A percentile compares a stretch with the other conserved stretches of the same genome.
Evolutionary conservation across 75 land plant genomes (phyloP).

Genomic region (Adiantum capillusveneris): DNA sequence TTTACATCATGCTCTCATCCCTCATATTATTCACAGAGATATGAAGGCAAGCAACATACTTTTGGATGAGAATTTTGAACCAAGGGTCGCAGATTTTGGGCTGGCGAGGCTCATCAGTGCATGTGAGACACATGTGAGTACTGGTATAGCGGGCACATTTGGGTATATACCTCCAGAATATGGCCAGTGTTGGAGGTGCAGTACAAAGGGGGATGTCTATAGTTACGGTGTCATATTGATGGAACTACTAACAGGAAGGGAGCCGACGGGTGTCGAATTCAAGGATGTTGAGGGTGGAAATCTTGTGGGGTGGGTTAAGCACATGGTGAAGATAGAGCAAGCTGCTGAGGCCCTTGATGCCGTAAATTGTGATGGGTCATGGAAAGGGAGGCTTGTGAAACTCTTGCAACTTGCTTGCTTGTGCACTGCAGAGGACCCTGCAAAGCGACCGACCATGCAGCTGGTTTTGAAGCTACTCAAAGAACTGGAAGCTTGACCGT

Average conservation of each 20-base stretch:
- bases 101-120: constrained; percentile 64
- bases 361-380: constrained; percentile 14
- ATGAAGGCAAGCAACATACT: constrained; percentile 75
- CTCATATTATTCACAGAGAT: constrained; percentile 66
- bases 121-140: constrained; percentile 66
- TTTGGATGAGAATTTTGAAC: constrained; percentile 44
- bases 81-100: constrained; percentile 66
- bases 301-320: constrained; percentile 65
- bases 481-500: constrained; percentile 23
- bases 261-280: constrained; percentile 59
- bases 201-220: constrained; percentile 64
- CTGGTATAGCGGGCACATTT: constrained; percentile 60
- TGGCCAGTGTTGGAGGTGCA: constrained; percentile 44
- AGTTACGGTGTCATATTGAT: constrained; percentile 59
- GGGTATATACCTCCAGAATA: constrained; percentile 74
- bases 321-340: constrained; percentile 30
- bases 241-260: constrained; percentile 56
- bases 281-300: constrained; percentile 58
- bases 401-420: constrained; percentile 17
- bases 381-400: constrained; percentile 22
- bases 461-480: constrained; percentile 24
- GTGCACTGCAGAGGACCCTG: constrained; percentile 23
- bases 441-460: constrained; percentile 24
- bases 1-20: constrained; percentile 58
- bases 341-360: constrained; percentile 42